Evolutionary conservation across 1,139 yeast species (phyloP).

Genomic region (Kodamaea suecica): DNA sequence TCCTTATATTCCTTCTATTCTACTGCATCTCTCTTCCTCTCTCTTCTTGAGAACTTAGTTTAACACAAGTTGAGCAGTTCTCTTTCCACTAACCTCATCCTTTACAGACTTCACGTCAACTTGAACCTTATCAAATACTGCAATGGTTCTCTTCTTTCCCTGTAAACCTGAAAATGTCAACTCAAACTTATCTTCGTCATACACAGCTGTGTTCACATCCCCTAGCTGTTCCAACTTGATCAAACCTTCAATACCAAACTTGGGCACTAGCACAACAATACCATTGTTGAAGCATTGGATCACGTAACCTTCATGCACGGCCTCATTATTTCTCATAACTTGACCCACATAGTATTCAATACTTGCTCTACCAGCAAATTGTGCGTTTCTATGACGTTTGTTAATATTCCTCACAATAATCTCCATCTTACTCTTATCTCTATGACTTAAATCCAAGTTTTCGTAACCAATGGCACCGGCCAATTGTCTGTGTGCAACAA

Average conservation of each 20-base stretch:
- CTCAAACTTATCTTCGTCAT: slow-evolving; percentile 75
- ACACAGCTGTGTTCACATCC: slow-evolving; percentile 60
- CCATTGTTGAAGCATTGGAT: slow-evolving; percentile 94
- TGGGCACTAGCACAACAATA: slow-evolving; percentile 92
- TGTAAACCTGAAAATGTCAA: slow-evolving; percentile 51
- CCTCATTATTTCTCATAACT: slow-evolving; percentile 79
- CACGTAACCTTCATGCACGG: slow-evolving; percentile 82
- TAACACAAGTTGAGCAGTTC: slow-evolving; percentile 73
- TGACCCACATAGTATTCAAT: slow-evolving; percentile 98
- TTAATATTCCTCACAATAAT: slow-evolving; percentile 85
- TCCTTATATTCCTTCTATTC: too few relatives aligned
- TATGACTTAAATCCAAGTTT: slow-evolving; percentile 71
- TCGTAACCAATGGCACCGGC: slow-evolving; percentile 98
- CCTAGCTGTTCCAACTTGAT: slow-evolving; percentile 77
- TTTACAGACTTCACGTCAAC: slow-evolving; percentile 79
- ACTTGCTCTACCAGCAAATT: slow-evolving; percentile 97
- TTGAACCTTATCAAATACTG: slow-evolving; percentile 80
- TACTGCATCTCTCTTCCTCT: too few relatives aligned
- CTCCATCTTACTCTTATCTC: slow-evolving; percentile 91
- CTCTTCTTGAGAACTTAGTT: too few relatives aligned
- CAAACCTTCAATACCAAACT: slow-evolving; percentile 93
- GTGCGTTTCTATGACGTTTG: slow-evolving; percentile 94
- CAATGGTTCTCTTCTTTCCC: slow-evolving; percentile 48
- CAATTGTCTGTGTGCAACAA: slow-evolving; percentile 93
- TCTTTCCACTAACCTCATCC: slow-evolving; percentile 87